Percentiles rank a stretch among this genome's conserved stretches.
Evolutionary conservation across 164 flowering plant species (phyloP).

Genomic region (Echeveria elegans): DNA sequence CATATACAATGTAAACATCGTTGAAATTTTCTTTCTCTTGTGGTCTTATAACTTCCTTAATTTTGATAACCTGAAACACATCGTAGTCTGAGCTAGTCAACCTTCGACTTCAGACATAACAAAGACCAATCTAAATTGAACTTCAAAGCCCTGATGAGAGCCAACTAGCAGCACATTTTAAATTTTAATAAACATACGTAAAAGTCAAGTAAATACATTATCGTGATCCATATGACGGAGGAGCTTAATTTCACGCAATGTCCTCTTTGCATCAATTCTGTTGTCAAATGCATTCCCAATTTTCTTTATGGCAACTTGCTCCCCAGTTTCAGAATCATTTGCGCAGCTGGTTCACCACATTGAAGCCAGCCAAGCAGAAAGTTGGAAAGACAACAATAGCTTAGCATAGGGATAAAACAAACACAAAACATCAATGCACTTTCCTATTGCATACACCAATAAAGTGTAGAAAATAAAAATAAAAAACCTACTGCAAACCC

Average conservation of each 20-base stretch:
- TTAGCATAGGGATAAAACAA: too few relatives aligned
- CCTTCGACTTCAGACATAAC: too few relatives aligned
- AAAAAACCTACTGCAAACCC: too few relatives aligned
- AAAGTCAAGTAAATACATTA: conserved; percentile 32
- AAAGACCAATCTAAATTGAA: too few relatives aligned
- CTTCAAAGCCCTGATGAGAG: too few relatives aligned
- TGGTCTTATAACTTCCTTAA: conserved; percentile 84
- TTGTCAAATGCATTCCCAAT: conserved; percentile 76
- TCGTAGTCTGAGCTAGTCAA: too few relatives aligned
- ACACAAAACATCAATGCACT: too few relatives aligned
- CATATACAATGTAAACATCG: conserved; percentile 13
- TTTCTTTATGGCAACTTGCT: conserved; percentile 75
- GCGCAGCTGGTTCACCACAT: conserved; percentile 41
- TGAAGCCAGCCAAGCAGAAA: not conserved
- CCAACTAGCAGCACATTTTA: too few relatives aligned
- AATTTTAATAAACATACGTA: too few relatives aligned
- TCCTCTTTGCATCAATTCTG: conserved; percentile 72
- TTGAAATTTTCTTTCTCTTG: conserved; percentile 37
- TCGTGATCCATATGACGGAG: conserved; percentile 76
- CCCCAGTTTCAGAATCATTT: conserved; percentile 51
- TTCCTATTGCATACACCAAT: too few relatives aligned
- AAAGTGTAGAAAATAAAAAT: too few relatives aligned
- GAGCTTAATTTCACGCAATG: conserved; percentile 73
- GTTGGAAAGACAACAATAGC: too few relatives aligned
- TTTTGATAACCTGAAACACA: conserved; percentile 65